A percentile compares a stretch with the other conserved stretches of the same genome.
Conservation (phyloP, 2,329 filamentous ascomycete genomes). For the Rutstroemia sydowiana region DNA sequence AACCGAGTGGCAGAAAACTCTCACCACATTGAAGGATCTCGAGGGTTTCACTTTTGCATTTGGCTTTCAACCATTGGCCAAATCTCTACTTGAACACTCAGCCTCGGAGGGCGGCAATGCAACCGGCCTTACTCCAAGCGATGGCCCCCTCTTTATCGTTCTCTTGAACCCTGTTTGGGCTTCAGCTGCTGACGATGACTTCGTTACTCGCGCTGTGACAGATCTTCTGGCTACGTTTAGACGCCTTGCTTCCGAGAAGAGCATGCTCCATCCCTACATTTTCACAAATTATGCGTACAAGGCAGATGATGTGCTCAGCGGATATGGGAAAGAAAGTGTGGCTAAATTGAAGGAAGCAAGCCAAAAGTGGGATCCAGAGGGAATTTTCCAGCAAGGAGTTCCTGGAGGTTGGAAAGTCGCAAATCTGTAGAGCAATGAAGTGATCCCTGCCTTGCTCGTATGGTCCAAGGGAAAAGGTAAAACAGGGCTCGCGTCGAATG, state of each 20-base stretch:
- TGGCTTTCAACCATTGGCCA: conserved; percentile 1
- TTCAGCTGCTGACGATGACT: neutral
- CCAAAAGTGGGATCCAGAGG: conserved; percentile 32
- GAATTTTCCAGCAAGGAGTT: conserved; percentile 31
- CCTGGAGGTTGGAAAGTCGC: no score
- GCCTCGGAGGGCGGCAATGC: neutral
- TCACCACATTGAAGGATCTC: neutral
- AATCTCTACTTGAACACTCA: conserved; percentile 4
- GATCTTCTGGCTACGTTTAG: neutral
- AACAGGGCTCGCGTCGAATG: no score
- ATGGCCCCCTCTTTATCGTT: conserved; percentile 2
- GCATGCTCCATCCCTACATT: conserved; percentile 2
- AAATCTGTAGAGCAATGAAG: no score
- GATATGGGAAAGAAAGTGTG: conserved; percentile 36
- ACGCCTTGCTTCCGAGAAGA: neutral
- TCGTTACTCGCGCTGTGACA: neutral
- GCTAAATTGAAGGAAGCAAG: conserved; percentile 27
- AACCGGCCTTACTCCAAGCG: neutral
- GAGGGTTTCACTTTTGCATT: neutral
- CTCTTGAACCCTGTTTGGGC: conserved; percentile 1
- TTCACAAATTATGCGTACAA: conserved; percentile 41
- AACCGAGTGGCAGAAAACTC: neutral
- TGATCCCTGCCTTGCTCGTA: no score
- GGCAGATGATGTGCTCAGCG: conserved; percentile 34
- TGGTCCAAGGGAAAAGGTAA: no score